These are phyloP conservation scores for Rhizophora apiculata DNA, from an alignment of 345 rosid species.

Conservation along the genomic window DNA sequence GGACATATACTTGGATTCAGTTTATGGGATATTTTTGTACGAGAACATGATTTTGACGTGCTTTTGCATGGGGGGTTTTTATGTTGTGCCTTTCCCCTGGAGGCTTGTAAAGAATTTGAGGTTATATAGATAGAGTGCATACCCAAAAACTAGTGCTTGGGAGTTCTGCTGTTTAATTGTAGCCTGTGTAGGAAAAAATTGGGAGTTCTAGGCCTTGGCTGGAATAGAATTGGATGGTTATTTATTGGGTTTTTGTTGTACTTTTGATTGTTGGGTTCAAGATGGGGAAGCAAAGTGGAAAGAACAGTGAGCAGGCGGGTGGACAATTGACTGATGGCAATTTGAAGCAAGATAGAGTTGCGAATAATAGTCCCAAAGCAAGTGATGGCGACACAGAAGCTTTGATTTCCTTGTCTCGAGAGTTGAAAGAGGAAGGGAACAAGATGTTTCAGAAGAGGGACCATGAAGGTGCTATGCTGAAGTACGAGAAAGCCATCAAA, in stretches of 20 bases:
- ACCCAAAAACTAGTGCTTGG: slow-evolving; percentile 5
- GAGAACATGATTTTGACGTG: slow-evolving; percentile 18
- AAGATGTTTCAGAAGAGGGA: slow-evolving; percentile 76
- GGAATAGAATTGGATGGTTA: slow-evolving; percentile 7
- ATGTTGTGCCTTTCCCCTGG: not conserved
- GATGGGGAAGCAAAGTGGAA: slow-evolving; percentile 52
- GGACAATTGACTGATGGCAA: slow-evolving; percentile 35
- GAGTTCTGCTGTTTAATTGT: slow-evolving; percentile 9
- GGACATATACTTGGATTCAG: slow-evolving; percentile 9
- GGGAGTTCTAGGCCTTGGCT: slow-evolving; percentile 11
- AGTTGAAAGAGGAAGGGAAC: slow-evolving; percentile 81
- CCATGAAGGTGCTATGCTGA: slow-evolving; percentile 64
- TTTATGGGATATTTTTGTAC: slow-evolving; percentile 19
- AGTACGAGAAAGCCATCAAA: slow-evolving; percentile 75
- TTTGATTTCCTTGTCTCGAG: slow-evolving; percentile 60
- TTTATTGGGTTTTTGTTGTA: slow-evolving; percentile 8
- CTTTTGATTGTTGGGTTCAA: slow-evolving; percentile 16
- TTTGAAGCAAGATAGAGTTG: slow-evolving; percentile 35
- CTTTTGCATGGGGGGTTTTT: slow-evolving; percentile 16
- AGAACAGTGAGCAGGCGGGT: slow-evolving; percentile 39
- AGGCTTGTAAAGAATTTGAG: slow-evolving; percentile 9
- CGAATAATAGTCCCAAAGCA: slow-evolving; percentile 30
- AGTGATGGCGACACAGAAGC: slow-evolving; percentile 48
- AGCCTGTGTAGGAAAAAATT: slow-evolving; percentile 4
- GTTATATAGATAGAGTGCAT: not conserved